Evolutionary conservation across 441 rosid genomes (phyloP).

Genomic region (Populus hybrid): DNA sequence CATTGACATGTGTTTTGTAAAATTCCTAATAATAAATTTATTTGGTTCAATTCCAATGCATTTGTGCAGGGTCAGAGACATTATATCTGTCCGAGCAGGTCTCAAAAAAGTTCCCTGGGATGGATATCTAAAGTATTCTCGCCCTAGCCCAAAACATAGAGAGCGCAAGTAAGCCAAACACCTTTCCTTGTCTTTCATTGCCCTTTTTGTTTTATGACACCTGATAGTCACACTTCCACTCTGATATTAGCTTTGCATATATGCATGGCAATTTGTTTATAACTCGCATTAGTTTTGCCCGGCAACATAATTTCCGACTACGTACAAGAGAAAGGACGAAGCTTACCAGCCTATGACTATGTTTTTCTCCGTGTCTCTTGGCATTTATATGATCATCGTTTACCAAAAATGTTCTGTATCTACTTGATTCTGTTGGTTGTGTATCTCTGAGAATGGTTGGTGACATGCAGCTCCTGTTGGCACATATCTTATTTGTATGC

Average conservation of each 20-base stretch:
- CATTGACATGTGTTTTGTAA: neutral
- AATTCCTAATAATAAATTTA: neutral
- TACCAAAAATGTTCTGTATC: neutral
- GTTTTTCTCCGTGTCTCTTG: neutral
- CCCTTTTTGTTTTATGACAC: neutral
- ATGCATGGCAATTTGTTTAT: neutral
- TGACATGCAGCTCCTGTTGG: neutral
- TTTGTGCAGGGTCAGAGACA: constrained; percentile 79
- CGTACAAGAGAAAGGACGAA: neutral
- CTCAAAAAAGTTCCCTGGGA: constrained; percentile 98
- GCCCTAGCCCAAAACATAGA: constrained; percentile 93
- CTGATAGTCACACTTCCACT: neutral
- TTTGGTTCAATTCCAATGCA: constrained; percentile 15
- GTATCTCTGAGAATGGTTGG: neutral
- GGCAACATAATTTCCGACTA: neutral
- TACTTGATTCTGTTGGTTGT: neutral
- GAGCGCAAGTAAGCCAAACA: constrained; percentile 76
- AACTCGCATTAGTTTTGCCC: neutral
- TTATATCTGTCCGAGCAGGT: constrained; percentile 90
- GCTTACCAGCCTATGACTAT: neutral
- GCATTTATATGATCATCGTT: neutral
- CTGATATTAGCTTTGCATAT: neutral
- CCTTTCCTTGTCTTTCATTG: neutral
- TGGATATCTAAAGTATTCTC: constrained; percentile 89
- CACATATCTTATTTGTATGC: neutral